A percentile compares a stretch with the other conserved stretches of the same genome.
These are phyloP conservation scores for Tricholoma hemisulphureum DNA, from an alignment of 768 basidiomycete genomes.

Conservation along the genomic window DNA sequence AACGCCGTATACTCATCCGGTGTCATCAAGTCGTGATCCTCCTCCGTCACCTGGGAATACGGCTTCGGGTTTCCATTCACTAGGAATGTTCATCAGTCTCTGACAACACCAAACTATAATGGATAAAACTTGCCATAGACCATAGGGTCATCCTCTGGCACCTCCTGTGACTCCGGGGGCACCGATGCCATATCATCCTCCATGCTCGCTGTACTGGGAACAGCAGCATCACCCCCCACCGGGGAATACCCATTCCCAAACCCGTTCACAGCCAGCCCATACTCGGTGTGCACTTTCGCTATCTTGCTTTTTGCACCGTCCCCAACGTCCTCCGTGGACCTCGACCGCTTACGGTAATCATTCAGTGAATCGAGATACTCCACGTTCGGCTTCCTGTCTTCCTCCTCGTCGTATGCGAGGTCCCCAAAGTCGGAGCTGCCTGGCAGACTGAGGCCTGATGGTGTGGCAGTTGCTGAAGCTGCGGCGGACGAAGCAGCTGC, in stretches of 20 bases:
- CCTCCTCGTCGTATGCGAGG: slow-evolving; percentile 56
- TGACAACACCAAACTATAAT: not conserved
- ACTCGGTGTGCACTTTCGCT: slow-evolving; percentile 31
- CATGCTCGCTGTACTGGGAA: slow-evolving; percentile 12
- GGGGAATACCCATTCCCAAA: slow-evolving; percentile 15
- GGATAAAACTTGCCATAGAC: slow-evolving; percentile 56
- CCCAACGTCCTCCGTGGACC: slow-evolving; percentile 62
- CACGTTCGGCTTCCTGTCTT: slow-evolving; percentile 64
- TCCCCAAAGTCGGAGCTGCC: slow-evolving; percentile 52
- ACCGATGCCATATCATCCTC: slow-evolving; percentile 18
- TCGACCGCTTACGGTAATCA: slow-evolving; percentile 71
- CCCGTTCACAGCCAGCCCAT: slow-evolving; percentile 33
- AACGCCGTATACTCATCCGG: slow-evolving; percentile 87
- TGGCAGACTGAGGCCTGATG: slow-evolving; percentile 48
- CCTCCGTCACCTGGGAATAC: slow-evolving; percentile 84
- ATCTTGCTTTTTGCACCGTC: slow-evolving; percentile 34
- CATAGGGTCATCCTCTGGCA: slow-evolving; percentile 52
- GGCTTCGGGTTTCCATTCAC: slow-evolving; percentile 75
- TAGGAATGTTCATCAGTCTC: slow-evolving; percentile 25
- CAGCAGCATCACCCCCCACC: slow-evolving; percentile 20
- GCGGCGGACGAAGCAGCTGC: slow-evolving; percentile 56
- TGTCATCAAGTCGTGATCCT: slow-evolving; percentile 90
- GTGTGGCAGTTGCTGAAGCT: slow-evolving; percentile 61
- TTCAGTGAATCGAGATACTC: slow-evolving; percentile 70
- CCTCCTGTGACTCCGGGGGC: not conserved